A percentile compares a stretch with the other conserved stretches of the same genome.
Conservation (phyloP, 2,329 filamentous ascomycete species). For the Tolypocladium sp. region DNA sequence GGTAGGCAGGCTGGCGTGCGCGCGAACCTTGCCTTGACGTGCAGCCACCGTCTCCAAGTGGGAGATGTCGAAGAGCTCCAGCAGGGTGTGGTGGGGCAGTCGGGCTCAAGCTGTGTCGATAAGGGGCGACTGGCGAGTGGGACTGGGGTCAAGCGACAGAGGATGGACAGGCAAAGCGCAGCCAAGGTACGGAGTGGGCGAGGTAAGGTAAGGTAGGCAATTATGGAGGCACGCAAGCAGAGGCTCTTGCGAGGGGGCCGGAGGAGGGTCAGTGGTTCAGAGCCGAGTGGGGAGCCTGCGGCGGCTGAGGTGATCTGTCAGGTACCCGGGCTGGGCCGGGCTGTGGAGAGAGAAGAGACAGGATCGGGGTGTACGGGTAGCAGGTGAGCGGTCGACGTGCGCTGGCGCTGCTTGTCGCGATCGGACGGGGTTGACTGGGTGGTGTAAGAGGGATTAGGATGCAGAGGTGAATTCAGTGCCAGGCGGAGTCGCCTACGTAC, state of each 20-base stretch:
- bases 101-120: constrained; percentile 3
- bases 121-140: not conserved
- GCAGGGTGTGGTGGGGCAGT: not conserved
- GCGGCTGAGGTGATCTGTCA: constrained; percentile 4
- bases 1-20: not conserved
- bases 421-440: not conserved
- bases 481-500: too few relatives aligned
- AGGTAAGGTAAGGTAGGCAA: not conserved
- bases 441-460: not conserved
- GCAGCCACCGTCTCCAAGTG: not conserved
- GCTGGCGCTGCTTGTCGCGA: not conserved
- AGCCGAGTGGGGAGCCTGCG: not conserved
- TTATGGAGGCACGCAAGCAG: not conserved
- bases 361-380: not conserved
- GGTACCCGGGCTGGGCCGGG: constrained; percentile 2
- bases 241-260: not conserved
- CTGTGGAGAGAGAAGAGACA: not conserved
- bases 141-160: not conserved
- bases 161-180: not conserved
- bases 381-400: not conserved
- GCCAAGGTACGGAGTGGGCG: not conserved
- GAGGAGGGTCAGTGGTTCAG: not conserved
- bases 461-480: not conserved
- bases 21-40: not conserved
- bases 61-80: not conserved